A percentile compares a stretch with the other conserved stretches of the same genome.
Conservation (phyloP, 2,329 filamentous ascomycete genomes). For the Fusarium sp. region DNA sequence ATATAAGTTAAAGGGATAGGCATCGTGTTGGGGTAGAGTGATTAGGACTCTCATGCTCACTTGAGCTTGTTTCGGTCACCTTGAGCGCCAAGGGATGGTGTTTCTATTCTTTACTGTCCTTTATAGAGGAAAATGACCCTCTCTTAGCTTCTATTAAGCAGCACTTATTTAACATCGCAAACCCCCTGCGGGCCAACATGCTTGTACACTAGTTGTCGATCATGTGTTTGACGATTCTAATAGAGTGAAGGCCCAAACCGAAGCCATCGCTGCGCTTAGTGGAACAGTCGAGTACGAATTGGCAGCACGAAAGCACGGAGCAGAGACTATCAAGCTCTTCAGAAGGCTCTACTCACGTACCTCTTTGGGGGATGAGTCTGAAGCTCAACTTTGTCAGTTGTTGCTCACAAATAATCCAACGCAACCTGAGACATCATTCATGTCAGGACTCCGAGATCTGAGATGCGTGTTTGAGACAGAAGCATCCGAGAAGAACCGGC, state of each 20-base stretch:
- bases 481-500: background rate
- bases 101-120: too few species aligned
- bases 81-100: too few species aligned
- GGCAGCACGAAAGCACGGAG: background rate
- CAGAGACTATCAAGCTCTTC: background rate
- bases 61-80: too few species aligned
- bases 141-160: too few species aligned
- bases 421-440: background rate
- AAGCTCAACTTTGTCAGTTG: background rate
- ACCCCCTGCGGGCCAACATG: too few species aligned
- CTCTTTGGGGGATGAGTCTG: background rate
- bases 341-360: background rate
- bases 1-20: too few species aligned
- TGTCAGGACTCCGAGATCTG: background rate
- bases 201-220: background rate
- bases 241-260: background rate
- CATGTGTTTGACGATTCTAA: background rate
- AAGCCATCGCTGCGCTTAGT: background rate
- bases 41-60: too few species aligned
- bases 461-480: background rate
- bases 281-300: background rate
- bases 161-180: too few species aligned
- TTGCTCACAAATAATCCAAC: background rate
- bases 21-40: too few species aligned
- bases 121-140: too few species aligned